Evolutionary conservation across 192 early-diverging fungal species (phyloP).

Genomic region (Coemansia pectinata): DNA sequence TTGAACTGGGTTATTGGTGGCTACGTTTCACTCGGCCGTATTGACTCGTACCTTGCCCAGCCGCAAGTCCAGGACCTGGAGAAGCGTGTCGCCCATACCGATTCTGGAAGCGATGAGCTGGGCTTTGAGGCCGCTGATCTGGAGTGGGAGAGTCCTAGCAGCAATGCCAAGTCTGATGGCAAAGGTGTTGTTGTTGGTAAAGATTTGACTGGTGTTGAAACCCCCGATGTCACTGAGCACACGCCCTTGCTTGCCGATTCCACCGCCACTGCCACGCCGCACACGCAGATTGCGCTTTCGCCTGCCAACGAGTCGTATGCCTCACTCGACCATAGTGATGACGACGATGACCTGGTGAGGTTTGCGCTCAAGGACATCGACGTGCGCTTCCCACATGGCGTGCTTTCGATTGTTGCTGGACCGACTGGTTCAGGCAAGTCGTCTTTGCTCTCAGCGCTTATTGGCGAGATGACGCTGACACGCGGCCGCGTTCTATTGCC

Average conservation of each 20-base stretch:
- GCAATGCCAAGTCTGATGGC: constrained; percentile 10
- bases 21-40: constrained; percentile 64
- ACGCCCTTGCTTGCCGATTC: constrained; percentile 11
- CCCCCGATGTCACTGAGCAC: background rate
- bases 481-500: constrained; percentile 35
- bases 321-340: background rate
- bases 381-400: constrained; percentile 65
- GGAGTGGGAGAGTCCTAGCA: constrained; percentile 23
- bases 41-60: constrained; percentile 76
- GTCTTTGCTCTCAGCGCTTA: constrained; percentile 71
- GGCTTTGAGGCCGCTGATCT: constrained; percentile 45
- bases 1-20: constrained; percentile 63
- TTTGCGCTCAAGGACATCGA: constrained; percentile 66
- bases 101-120: background rate
- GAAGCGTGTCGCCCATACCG: constrained; percentile 21
- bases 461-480: constrained; percentile 71
- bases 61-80: constrained; percentile 62
- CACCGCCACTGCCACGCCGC: background rate
- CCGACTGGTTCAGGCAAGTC: constrained; percentile 91
- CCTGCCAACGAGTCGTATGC: background rate
- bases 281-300: background rate
- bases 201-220: background rate
- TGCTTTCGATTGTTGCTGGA: constrained; percentile 78
- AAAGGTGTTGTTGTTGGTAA: background rate
- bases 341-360: background rate